Conservation (phyloP, 345 rosid species). For the Camelina neglecta region DNA sequence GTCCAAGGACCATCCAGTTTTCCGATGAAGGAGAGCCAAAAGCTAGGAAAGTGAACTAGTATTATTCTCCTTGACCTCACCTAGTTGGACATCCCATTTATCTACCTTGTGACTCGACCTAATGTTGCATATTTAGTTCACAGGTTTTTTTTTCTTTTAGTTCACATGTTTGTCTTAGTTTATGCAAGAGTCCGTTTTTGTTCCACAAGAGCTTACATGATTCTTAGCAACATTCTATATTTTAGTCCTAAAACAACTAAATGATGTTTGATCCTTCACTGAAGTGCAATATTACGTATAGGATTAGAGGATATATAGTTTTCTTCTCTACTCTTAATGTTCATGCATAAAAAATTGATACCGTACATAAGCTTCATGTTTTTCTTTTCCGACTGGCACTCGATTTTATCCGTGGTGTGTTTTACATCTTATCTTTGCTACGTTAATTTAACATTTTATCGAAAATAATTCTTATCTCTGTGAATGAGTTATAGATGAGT, state of each 20-base stretch:
- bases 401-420: neutral
- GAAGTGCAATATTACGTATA: neutral
- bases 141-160: neutral
- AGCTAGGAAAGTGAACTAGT: neutral
- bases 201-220: neutral
- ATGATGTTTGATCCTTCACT: neutral
- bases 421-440: too few relatives aligned
- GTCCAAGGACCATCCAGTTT: neutral
- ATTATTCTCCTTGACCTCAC: neutral
- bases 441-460: too few relatives aligned
- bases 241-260: neutral
- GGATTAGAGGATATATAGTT: too few relatives aligned
- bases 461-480: too few relatives aligned
- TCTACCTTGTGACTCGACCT: neutral
- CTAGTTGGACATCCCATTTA: neutral
- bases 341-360: neutral
- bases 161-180: neutral
- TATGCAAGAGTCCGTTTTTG: neutral
- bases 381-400: neutral
- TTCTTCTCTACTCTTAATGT: neutral
- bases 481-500: neutral
- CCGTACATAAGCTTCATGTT: neutral
- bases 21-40: neutral
- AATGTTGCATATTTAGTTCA: neutral
- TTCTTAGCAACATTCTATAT: neutral